Conservation (phyloP, 805 yeast species). For the Wickerhamiella lipophila region DNA sequence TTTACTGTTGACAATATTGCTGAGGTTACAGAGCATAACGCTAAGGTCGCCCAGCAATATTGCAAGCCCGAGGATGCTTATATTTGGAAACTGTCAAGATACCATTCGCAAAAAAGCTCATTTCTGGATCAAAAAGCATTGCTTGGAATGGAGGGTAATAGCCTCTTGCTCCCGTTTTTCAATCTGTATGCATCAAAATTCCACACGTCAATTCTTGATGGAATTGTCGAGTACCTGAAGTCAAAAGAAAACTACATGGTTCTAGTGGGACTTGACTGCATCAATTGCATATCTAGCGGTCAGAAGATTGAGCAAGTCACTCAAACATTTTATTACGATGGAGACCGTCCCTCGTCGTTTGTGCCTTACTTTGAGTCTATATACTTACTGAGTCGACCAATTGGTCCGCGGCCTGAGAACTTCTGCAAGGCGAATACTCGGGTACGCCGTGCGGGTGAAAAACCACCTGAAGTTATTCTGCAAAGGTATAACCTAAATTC, state of each 20-base stretch:
- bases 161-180: not conserved
- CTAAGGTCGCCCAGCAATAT: slow-evolving; percentile 50
- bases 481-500: not conserved
- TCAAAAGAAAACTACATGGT: slow-evolving; percentile 60
- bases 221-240: slow-evolving; percentile 53
- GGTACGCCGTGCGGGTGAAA: not conserved
- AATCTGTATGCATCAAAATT: not conserved
- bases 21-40: slow-evolving; percentile 54
- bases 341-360: not conserved
- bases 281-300: not conserved
- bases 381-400: not conserved
- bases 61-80: slow-evolving; percentile 54
- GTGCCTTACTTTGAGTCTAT: not conserved
- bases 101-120: not conserved
- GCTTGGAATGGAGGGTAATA: not conserved
- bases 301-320: not conserved
- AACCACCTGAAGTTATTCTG: not conserved
- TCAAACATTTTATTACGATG: not conserved
- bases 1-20: slow-evolving; percentile 38
- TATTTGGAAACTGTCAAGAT: slow-evolving; percentile 44
- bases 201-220: slow-evolving; percentile 33
- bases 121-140: not conserved
- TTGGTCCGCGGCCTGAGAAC: not conserved
- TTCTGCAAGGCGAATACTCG: not conserved
- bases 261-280: slow-evolving; percentile 42